Evolutionary conservation across 345 rosid species (phyloP), one percentile per base, ranked within the genome.

Genomic region (Alliaria petiolata): DNA sequence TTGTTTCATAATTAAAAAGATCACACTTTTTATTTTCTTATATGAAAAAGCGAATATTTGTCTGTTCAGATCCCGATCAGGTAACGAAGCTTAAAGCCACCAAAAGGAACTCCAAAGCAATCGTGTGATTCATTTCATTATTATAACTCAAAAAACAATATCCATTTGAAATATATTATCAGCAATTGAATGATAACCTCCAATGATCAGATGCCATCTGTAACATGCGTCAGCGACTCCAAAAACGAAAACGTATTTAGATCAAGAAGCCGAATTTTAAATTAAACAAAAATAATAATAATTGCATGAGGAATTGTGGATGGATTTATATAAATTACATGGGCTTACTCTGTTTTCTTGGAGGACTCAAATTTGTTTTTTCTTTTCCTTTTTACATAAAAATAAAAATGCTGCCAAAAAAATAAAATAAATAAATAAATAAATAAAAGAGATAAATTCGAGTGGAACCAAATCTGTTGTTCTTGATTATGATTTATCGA

Each of bases 61-160:
- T 66, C 60, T 38, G 70, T 65, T 65, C 70, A 38, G 60, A 36
- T 38, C 36, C 28, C 26, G 70, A 65, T 65, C 70, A 66, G 61
- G 50, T 52, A 66, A 36, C 59, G 22, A 36, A n/a, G 16, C 59
- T 50, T 65, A 12, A 31, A 22, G 71, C 61, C 71, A 52, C 30
- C 19, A 66, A 52, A 66, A 34, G 15, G 33, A 34, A 22, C 34
- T 34, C 10, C 8, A 64, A 34, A 12, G 8, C 6, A 26, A n/a
- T 40, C 28, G 3, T 6, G 7, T n/a, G n/a, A n/a, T n/a, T n/a
- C n/a, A n/a, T 3, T 28, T 43, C 6, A 12, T 45, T 62, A 30
- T n/a, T n/a, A n/a, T n/a, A n/a, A n/a, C 12, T 31, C 13, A 12
- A 12, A 35, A 16, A 33, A 34, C 31, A 62, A 45, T 45, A 31